Conservation (phyloP, 352 stramenopile species). For the Pythium biforme region DNA sequence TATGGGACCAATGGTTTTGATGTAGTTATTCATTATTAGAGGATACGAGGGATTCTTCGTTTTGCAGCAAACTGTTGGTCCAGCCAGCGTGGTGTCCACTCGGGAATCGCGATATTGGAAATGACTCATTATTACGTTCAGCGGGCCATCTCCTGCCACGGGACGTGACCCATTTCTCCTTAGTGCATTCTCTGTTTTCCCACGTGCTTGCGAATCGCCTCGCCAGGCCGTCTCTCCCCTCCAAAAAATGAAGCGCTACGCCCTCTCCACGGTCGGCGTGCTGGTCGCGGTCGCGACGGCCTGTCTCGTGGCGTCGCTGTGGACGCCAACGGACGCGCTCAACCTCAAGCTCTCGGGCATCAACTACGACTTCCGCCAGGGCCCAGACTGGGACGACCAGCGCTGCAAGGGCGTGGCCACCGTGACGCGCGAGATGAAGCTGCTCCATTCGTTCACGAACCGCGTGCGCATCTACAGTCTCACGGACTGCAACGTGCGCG, state of each 20-base stretch:
- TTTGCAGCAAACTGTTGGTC: no score
- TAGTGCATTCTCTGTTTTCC: no score
- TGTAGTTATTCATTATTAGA: no score
- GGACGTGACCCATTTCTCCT: no score
- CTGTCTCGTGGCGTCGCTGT: conserved; percentile 32
- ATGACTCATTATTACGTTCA: no score
- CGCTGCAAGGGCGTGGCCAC: conserved; percentile 64
- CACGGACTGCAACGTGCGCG: conserved; percentile 70
- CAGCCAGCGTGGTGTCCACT: no score
- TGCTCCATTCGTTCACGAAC: conserved; percentile 54
- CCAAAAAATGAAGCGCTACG: conserved; percentile 6
- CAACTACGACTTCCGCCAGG: conserved; percentile 83
- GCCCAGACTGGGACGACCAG: conserved; percentile 66
- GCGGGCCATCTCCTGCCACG: no score
- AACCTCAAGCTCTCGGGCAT: conserved; percentile 77
- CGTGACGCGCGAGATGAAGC: conserved; percentile 58
- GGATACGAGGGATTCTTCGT: no score
- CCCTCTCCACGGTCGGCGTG: neutral
- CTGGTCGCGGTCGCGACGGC: conserved; percentile 3
- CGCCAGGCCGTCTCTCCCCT: neutral
- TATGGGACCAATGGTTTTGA: no score
- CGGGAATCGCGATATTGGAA: no score
- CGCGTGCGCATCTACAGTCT: conserved; percentile 83
- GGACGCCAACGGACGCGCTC: conserved; percentile 36
- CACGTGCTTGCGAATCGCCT: neutral